Conservation (phyloP, 1,284 basidiomycete genomes). For the Pseudozyma sp. region DNA sequence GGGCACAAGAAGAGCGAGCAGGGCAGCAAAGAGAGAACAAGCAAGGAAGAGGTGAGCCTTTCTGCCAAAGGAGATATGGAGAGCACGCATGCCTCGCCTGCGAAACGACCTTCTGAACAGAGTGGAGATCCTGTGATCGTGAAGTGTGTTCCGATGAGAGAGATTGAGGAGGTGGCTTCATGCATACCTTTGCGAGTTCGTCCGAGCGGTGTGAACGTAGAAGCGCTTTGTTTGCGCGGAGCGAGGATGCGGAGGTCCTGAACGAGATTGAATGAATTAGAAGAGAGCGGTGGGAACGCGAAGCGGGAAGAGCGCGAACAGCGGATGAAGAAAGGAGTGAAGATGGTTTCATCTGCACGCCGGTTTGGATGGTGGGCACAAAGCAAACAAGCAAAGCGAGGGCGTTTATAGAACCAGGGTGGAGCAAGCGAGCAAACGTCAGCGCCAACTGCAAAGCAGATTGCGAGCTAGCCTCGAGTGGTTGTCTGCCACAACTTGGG, state of each 20-base stretch:
- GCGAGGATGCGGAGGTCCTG: constrained; percentile 1
- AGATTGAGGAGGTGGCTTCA: neutral
- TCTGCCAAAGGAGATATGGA: constrained; percentile 3
- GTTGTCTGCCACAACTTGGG: too few species aligned
- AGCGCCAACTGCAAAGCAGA: neutral
- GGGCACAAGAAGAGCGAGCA: constrained; percentile 14
- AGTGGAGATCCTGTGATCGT: neutral
- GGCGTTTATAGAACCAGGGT: neutral
- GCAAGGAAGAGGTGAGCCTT: constrained; percentile 32
- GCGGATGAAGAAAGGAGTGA: constrained; percentile 23
- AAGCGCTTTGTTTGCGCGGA: constrained; percentile 8
- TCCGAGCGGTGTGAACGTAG: constrained; percentile 10
- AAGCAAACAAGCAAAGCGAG: constrained; percentile 9
- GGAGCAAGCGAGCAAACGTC: constrained; percentile 7
- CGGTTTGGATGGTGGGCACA: constrained; percentile 24
- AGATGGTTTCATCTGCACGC: constrained; percentile 35
- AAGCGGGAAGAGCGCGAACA: constrained; percentile 21
- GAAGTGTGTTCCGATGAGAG: neutral
- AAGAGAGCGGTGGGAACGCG: constrained; percentile 5
- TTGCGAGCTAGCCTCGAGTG: too few species aligned
- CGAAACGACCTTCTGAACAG: neutral
- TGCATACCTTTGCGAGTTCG: constrained; percentile 36
- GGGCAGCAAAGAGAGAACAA: constrained; percentile 25
- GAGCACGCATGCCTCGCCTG: constrained; percentile 12
- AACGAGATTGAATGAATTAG: neutral